These are phyloP conservation scores for Protostelium mycophagum DNA, from an alignment of 78 protist species.

Conservation along the genomic window DNA sequence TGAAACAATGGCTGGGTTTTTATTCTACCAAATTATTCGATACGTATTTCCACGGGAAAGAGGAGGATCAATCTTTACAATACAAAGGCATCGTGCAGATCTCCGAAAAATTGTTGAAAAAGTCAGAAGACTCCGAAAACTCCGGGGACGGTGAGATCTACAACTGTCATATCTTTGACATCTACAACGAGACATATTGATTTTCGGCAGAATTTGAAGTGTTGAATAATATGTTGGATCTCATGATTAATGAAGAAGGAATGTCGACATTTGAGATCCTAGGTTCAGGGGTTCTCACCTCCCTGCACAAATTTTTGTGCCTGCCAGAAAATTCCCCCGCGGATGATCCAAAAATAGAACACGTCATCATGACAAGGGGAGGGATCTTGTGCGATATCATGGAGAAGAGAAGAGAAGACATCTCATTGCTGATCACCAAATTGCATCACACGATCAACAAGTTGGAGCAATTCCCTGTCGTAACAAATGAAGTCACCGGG, in stretches of 20 bases:
- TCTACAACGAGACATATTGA: no score
- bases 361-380: neutral
- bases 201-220: slow-evolving; percentile 12
- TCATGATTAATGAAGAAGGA: slow-evolving; percentile 27
- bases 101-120: neutral
- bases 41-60: no score
- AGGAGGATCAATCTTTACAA: no score
- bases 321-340: no score
- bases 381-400: neutral
- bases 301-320: slow-evolving; percentile 1
- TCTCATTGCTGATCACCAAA: slow-evolving; percentile 33
- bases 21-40: no score
- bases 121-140: neutral
- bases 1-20: no score
- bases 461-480: slow-evolving; percentile 46
- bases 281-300: slow-evolving; percentile 37
- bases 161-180: neutral
- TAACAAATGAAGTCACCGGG: slow-evolving; percentile 37
- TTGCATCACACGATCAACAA: slow-evolving; percentile 52
- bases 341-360: neutral
- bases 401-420: neutral
- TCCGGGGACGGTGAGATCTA: slow-evolving; percentile 22
- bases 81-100: no score
- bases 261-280: slow-evolving; percentile 54
- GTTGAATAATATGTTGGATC: slow-evolving; percentile 25